phyloP scores from a whole-genome alignment of 2,329 filamentous ascomycete genomes.

The Colletotrichum orchidophilum region DNA sequence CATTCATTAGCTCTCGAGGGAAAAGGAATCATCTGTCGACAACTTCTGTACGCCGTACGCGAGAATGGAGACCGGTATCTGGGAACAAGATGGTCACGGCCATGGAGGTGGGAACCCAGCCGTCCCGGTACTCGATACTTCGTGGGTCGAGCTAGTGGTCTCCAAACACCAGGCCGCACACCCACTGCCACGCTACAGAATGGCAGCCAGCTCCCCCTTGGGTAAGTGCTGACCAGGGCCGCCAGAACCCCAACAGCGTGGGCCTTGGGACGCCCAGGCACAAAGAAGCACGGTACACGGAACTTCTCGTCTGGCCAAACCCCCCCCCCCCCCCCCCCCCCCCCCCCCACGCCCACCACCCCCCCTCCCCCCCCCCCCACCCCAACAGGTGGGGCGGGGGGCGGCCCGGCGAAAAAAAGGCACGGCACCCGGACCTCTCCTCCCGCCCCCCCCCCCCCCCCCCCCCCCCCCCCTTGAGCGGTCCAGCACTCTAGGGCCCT shows the following conservation, averaged over 20 bases:
- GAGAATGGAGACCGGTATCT: neutral
- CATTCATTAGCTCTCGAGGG: neutral
- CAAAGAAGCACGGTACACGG: constrained; percentile 6
- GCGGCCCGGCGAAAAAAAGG: too few species aligned
- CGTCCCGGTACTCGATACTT: constrained; percentile 1
- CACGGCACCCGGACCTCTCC: too few species aligned
- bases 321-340: too few species aligned
- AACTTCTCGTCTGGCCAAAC: constrained; percentile 5
- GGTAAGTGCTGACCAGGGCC: neutral
- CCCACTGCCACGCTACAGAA: constrained; percentile 14
- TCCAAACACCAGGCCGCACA: constrained; percentile 2
- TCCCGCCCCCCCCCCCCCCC: too few species aligned
- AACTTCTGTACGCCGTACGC: neutral
- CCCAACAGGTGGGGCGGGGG: too few species aligned
- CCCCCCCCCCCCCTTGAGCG: neutral
- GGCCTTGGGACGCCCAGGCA: neutral
- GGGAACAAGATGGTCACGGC: neutral
- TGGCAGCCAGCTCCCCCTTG: neutral
- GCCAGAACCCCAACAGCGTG: constrained; percentile 7
- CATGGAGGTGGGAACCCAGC: neutral
- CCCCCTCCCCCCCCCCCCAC: too few species aligned
- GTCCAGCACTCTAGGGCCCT: neutral
- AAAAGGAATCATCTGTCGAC: neutral
- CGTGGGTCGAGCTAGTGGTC: constrained; percentile 1
- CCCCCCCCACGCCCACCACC: too few species aligned